Evolutionary conservation across 352 stramenopile genomes (phyloP).

Genomic region (Achlya hypogyna): DNA sequence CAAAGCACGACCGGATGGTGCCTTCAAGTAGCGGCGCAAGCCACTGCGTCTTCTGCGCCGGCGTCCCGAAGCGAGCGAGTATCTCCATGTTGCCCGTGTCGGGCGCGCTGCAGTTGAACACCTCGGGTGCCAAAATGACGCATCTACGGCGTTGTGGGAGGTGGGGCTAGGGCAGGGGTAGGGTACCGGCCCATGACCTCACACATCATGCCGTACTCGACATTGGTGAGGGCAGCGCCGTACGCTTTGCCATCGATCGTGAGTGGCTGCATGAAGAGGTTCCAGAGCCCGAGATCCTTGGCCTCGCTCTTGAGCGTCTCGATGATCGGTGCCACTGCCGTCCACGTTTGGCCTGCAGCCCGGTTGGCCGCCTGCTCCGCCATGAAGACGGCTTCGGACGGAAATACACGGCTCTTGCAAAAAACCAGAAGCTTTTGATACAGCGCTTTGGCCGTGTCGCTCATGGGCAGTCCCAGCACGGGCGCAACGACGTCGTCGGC

Average conservation of each 20-base stretch:
- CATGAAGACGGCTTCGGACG: slow-evolving; percentile 82
- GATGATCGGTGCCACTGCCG: slow-evolving; percentile 80
- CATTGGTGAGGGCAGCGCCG: slow-evolving; percentile 63
- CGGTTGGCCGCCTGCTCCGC: slow-evolving; percentile 50
- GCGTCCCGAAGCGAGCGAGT: slow-evolving; percentile 82
- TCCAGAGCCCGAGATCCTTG: slow-evolving; percentile 90
- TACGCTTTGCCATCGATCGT: slow-evolving; percentile 55
- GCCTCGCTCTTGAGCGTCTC: slow-evolving; percentile 87
- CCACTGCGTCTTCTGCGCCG: slow-evolving; percentile 70
- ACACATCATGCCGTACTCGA: slow-evolving; percentile 94
- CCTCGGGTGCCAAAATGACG: slow-evolving; percentile 84
- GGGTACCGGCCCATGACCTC: slow-evolving; percentile 86
- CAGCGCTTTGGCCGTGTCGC: slow-evolving; percentile 56
- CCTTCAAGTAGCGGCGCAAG: slow-evolving; percentile 89
- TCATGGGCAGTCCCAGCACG: slow-evolving; percentile 67
- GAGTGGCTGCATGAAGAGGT: slow-evolving; percentile 88
- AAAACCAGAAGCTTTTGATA: slow-evolving; percentile 85
- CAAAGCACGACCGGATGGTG: slow-evolving; percentile 90
- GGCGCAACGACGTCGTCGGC: slow-evolving; percentile 28
- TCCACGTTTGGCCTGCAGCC: slow-evolving; percentile 56
- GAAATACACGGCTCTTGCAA: slow-evolving; percentile 84
- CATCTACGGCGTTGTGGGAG: slow-evolving; percentile 23
- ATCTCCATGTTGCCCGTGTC: slow-evolving; percentile 99
- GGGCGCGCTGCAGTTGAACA: slow-evolving; percentile 95
- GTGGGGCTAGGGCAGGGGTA: background rate